Conservation (phyloP, 129 eudicot genomes). For the Cynara cardunculus region DNA sequence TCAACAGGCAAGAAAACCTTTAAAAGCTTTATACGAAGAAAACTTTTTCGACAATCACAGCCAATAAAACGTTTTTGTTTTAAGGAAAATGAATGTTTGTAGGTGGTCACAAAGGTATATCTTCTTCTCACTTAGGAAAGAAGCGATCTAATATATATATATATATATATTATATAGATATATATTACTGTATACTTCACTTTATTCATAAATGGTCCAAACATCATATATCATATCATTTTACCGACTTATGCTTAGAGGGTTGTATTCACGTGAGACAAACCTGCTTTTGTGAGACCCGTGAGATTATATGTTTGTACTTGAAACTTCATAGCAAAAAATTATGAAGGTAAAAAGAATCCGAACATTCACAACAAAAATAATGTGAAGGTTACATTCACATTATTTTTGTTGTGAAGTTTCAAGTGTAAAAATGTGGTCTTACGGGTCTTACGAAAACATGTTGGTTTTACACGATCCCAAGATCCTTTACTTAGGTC, state of each 20-base stretch:
- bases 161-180: background rate
- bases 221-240: background rate
- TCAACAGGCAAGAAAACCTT: background rate
- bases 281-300: too few species aligned
- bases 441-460: too few species aligned
- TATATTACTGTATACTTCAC: background rate
- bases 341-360: too few species aligned
- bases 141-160: constrained; percentile 11
- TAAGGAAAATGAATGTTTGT: constrained; percentile 2
- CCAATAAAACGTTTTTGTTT: background rate
- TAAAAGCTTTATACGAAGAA: background rate
- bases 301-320: too few species aligned
- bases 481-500: too few species aligned
- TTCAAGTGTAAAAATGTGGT: too few species aligned
- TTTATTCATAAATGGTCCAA: background rate
- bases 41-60: background rate
- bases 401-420: too few species aligned
- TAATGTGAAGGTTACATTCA: too few species aligned
- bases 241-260: background rate
- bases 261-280: too few species aligned
- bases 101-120: constrained; percentile 14
- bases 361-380: too few species aligned
- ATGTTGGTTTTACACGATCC: too few species aligned
- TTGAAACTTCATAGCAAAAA: too few species aligned
- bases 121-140: background rate